These are phyloP conservation scores for Sporothrix brasiliensis DNA, from an alignment of 2,329 filamentous ascomycete species.

Conservation along the genomic window DNA sequence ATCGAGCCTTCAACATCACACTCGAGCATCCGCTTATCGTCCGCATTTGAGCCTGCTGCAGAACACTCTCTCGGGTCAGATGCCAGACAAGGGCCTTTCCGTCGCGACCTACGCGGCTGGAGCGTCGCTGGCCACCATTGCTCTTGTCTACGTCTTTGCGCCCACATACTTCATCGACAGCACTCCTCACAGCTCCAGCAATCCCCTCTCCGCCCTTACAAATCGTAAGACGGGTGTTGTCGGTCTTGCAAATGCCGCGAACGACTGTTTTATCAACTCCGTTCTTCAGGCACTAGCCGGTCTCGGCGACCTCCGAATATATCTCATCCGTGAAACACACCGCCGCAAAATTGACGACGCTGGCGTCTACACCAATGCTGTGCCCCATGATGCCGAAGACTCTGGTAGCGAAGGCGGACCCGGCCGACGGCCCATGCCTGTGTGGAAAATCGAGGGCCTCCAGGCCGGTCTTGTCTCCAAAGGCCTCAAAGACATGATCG, in stretches of 20 bases:
- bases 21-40: neutral
- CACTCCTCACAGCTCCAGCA: slow-evolving; percentile 59
- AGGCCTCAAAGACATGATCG: slow-evolving; percentile 88
- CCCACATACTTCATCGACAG: slow-evolving; percentile 96
- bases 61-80: slow-evolving; percentile 42
- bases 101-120: slow-evolving; percentile 93
- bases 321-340: slow-evolving; percentile 89
- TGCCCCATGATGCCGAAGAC: slow-evolving; percentile 45
- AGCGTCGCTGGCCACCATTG: slow-evolving; percentile 90
- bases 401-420: slow-evolving; percentile 27
- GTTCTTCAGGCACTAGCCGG: slow-evolving; percentile 92
- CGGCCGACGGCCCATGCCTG: slow-evolving; percentile 46
- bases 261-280: slow-evolving; percentile 97
- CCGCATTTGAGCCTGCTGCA: neutral
- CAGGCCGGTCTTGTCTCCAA: slow-evolving; percentile 82
- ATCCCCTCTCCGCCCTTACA: slow-evolving; percentile 38
- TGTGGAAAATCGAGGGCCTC: slow-evolving; percentile 67
- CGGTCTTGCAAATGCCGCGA: slow-evolving; percentile 85
- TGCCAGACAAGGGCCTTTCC: slow-evolving; percentile 81
- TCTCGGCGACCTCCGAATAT: slow-evolving; percentile 82
- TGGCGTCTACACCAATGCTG: slow-evolving; percentile 70
- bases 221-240: slow-evolving; percentile 81
- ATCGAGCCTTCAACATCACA: neutral
- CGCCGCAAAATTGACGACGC: slow-evolving; percentile 77
- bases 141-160: slow-evolving; percentile 94